Evolutionary conservation across 2,329 filamentous ascomycete species (phyloP).

Genomic region (Claviceps lovelessii): DNA sequence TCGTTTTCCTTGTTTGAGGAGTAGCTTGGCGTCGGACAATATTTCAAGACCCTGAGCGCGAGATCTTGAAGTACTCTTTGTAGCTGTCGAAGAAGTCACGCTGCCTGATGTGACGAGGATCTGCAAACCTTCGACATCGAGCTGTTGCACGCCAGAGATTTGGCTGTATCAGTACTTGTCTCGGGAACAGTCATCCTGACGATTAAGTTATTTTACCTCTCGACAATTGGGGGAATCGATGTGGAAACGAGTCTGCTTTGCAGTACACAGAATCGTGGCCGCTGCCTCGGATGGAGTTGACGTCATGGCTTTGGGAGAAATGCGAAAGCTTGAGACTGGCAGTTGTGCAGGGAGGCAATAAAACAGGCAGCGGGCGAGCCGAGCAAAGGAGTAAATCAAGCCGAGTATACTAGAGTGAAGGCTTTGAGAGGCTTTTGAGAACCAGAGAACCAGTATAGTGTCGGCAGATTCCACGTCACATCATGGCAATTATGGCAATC

Average conservation of each 20-base stretch:
- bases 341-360: too few relatives aligned
- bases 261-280: constrained; percentile 44
- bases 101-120: constrained; percentile 45
- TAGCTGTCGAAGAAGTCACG: constrained; percentile 25
- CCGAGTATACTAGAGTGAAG: not conserved
- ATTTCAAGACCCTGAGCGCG: constrained; percentile 46
- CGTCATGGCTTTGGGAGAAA: constrained; percentile 22
- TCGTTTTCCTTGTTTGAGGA: constrained; percentile 55
- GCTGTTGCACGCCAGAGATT: constrained; percentile 21
- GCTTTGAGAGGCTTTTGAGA: not conserved
- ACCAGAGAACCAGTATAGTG: too few relatives aligned
- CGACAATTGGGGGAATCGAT: constrained; percentile 39
- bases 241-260: constrained; percentile 54
- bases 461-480: not conserved
- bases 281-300: constrained; percentile 36
- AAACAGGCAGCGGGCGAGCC: not conserved
- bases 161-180: not conserved
- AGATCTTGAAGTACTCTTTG: constrained; percentile 36
- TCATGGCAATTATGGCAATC: not conserved
- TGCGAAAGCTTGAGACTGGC: not conserved
- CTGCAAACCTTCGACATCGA: constrained; percentile 59
- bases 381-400: not conserved
- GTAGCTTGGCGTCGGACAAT: constrained; percentile 52
- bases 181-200: too few relatives aligned
- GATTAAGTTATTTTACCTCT: constrained; percentile 29